Conservation (phyloP, 192 early-diverging fungal genomes). For the Powellomyces hirtus region DNA sequence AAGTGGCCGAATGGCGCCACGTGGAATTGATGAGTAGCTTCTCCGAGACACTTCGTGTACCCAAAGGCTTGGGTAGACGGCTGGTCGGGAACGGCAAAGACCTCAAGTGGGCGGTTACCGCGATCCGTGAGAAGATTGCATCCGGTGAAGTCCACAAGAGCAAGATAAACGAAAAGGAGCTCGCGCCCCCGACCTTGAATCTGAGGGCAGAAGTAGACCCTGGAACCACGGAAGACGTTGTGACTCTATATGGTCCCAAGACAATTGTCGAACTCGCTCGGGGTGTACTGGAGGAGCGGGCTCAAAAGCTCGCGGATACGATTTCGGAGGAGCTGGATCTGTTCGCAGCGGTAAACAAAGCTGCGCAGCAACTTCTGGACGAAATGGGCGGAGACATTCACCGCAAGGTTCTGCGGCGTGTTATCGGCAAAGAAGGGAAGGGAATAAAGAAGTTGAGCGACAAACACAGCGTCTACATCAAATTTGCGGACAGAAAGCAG, state of each 20-base stretch:
- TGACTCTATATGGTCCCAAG: slow-evolving; percentile 52
- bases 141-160: slow-evolving; percentile 27
- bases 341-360: slow-evolving; percentile 49
- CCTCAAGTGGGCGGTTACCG: slow-evolving; percentile 41
- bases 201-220: slow-evolving; percentile 34
- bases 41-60: slow-evolving; percentile 43
- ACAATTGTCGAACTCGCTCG: slow-evolving; percentile 43
- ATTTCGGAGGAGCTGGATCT: slow-evolving; percentile 69
- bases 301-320: slow-evolving; percentile 57
- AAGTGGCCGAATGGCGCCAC: slow-evolving; percentile 69
- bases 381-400: slow-evolving; percentile 36
- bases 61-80: slow-evolving; percentile 39
- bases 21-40: slow-evolving; percentile 53
- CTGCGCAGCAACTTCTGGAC: slow-evolving; percentile 55
- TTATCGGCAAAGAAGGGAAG: slow-evolving; percentile 90
- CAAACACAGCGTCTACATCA: slow-evolving; percentile 63
- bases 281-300: slow-evolving; percentile 38
- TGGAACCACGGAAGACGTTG: slow-evolving; percentile 26
- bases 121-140: slow-evolving; percentile 39
- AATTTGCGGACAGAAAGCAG: slow-evolving; percentile 58
- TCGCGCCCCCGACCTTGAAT: slow-evolving; percentile 16
- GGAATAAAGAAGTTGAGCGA: slow-evolving; percentile 76
- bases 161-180: slow-evolving; percentile 28
- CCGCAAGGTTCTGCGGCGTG: slow-evolving; percentile 30
- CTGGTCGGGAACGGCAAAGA: slow-evolving; percentile 27